phyloP scores from a whole-genome alignment of 225 moss, liverwort and hornwort species.

The Bryoerythrophyllum caledonicum region DNA sequence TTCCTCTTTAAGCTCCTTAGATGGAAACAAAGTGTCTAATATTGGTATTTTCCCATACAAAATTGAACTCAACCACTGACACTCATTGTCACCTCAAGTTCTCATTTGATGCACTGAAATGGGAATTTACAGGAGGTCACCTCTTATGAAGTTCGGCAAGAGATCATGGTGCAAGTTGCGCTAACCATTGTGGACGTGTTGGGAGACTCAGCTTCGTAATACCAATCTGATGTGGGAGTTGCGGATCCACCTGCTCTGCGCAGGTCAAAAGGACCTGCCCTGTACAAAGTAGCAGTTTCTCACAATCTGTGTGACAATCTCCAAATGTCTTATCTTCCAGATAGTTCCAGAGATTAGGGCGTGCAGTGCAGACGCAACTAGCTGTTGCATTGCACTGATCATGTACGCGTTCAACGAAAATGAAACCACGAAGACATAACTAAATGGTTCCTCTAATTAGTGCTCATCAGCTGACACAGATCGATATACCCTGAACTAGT shows the following conservation, averaged over 20 bases:
- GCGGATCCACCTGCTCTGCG: no score
- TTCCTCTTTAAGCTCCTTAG: no score
- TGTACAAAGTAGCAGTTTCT: not conserved
- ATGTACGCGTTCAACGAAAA: not conserved
- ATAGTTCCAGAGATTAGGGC: conserved; percentile 8
- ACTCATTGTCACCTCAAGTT: no score
- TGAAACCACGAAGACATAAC: not conserved
- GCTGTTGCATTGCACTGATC: conserved; percentile 7
- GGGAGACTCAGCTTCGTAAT: no score
- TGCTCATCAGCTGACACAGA: conserved; percentile 13
- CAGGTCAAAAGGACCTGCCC: not conserved
- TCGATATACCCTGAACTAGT: not conserved
- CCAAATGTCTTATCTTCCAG: conserved; percentile 11
- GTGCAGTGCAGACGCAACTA: conserved; percentile 11
- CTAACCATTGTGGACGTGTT: no score
- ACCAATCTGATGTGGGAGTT: no score
- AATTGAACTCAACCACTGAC: no score
- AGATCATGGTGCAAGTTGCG: not conserved
- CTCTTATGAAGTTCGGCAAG: not conserved
- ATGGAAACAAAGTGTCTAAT: no score
- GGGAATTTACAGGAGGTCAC: not conserved
- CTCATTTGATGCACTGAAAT: not conserved
- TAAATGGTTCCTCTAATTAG: not conserved
- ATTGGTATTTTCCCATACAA: no score
- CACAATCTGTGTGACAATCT: conserved; percentile 12